These are phyloP conservation scores for Zygnema circumcarinatum DNA, from an alignment of 139 green algal genomes.

Conservation along the genomic window DNA sequence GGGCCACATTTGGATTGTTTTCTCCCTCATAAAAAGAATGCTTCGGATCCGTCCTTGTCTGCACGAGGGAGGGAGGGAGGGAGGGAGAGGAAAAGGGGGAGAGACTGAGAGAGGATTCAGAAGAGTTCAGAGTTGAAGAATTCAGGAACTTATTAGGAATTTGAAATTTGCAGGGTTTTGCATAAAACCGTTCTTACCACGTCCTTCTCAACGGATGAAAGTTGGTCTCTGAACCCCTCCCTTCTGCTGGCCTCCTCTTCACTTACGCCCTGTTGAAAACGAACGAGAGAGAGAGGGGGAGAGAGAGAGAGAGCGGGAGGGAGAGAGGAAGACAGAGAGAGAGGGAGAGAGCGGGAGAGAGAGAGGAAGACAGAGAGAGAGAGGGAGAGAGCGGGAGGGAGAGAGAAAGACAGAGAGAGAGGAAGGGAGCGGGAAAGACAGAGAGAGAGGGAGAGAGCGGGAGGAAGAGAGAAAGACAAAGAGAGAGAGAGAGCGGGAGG, in stretches of 20 bases:
- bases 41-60: conserved; percentile 36
- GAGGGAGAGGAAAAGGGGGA: not conserved
- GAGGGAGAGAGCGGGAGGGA: not conserved
- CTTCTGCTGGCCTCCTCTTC: conserved; percentile 69
- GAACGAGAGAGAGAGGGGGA: not conserved
- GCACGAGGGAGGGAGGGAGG: not conserved
- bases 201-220: conserved; percentile 81
- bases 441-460: not conserved
- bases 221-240: conserved; percentile 75
- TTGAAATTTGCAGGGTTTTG: not conserved
- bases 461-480: conserved; percentile 5
- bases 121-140: not conserved
- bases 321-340: not conserved
- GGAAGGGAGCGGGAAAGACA: not conserved
- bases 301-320: not conserved
- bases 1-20: conserved; percentile 44
- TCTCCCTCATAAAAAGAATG: conserved; percentile 58
- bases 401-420: not conserved
- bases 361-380: too few relatives aligned
- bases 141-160: not conserved
- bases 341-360: not conserved
- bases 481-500: not conserved
- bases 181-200: conserved; percentile 61
- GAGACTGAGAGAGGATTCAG: not conserved
- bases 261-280: not conserved